A percentile compares a stretch with the other conserved stretches of the same genome.
Evolutionary conservation across 2,329 filamentous ascomycete genomes (phyloP).

Genomic region (Pseudofabraea citricarpa): DNA sequence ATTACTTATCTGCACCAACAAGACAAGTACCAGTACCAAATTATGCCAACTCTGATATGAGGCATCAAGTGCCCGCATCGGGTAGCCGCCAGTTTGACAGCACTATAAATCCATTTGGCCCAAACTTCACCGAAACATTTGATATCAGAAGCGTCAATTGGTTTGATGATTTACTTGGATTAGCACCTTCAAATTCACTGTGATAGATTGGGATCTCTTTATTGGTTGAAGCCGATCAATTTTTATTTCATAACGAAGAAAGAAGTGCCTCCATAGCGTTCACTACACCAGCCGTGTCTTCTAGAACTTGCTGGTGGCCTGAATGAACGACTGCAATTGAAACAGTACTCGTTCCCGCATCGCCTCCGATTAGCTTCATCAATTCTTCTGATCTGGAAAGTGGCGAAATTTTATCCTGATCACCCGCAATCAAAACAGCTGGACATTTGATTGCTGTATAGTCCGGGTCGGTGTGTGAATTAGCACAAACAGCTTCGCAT

Average conservation of each 20-base stretch:
- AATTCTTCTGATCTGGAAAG: conserved; percentile 22
- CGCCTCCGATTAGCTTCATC: conserved; percentile 21
- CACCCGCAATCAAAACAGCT: conserved; percentile 25
- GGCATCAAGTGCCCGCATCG: conserved; percentile 1
- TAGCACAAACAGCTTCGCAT: conserved; percentile 26
- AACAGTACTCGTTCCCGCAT: conserved; percentile 41
- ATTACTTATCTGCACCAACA: background rate
- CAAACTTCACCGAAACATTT: conserved; percentile 11
- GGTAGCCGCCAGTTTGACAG: conserved; percentile 1
- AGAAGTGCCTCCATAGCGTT: conserved; percentile 9
- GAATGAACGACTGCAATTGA: conserved; percentile 57
- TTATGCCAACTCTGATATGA: background rate
- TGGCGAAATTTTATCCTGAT: conserved; percentile 28
- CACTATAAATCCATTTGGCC: conserved; percentile 5
- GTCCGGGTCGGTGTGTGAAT: conserved; percentile 27
- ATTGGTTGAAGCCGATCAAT: no score
- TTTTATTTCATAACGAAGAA: background rate
- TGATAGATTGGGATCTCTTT: conserved; percentile 2
- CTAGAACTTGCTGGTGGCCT: conserved; percentile 62
- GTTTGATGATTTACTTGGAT: conserved; percentile 15
- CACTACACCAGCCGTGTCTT: conserved; percentile 59
- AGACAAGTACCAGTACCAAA: background rate
- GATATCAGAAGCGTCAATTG: conserved; percentile 14
- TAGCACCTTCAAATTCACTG: conserved; percentile 15
- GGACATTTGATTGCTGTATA: conserved; percentile 27